Conservation (phyloP, 352 stramenopile genomes). For the Aphanomyces invadans region DNA sequence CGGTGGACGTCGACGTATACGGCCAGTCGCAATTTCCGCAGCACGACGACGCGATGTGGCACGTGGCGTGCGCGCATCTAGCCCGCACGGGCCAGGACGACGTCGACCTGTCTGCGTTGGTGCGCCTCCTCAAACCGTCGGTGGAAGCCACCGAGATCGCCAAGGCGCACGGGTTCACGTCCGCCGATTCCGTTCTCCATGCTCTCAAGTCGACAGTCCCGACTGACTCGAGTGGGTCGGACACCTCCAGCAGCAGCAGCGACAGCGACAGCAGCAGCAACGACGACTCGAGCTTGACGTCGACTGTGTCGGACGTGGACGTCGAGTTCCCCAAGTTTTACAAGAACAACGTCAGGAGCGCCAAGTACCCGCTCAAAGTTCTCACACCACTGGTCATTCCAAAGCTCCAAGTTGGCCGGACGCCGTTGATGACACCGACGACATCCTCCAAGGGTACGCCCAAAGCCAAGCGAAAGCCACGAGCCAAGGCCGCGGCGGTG, state of each 20-base stretch:
- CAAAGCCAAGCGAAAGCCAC: background rate
- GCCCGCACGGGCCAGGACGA: background rate
- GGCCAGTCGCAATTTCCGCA: slow-evolving; percentile 32
- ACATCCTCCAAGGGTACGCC: background rate
- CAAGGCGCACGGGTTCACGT: background rate
- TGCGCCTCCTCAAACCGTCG: background rate
- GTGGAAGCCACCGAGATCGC: background rate
- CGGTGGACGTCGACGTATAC: slow-evolving; percentile 29
- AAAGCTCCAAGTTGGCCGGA: background rate
- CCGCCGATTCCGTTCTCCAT: background rate
- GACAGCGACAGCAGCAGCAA: slow-evolving; percentile 15
- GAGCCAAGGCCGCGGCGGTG: too few relatives aligned
- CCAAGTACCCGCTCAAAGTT: background rate
- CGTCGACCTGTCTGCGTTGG: background rate
- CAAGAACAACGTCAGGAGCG: background rate
- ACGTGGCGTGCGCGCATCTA: slow-evolving; percentile 26
- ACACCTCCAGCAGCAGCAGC: background rate
- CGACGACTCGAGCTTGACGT: slow-evolving; percentile 12
- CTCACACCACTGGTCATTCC: background rate
- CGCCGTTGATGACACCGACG: background rate
- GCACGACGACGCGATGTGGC: slow-evolving; percentile 36
- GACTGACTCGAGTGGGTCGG: background rate
- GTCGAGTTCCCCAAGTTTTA: slow-evolving; percentile 19
- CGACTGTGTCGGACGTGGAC: slow-evolving; percentile 15
- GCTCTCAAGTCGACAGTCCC: background rate